phyloP scores from a whole-genome alignment of 208 protist species.

The Leishmania gerbilli region DNA sequence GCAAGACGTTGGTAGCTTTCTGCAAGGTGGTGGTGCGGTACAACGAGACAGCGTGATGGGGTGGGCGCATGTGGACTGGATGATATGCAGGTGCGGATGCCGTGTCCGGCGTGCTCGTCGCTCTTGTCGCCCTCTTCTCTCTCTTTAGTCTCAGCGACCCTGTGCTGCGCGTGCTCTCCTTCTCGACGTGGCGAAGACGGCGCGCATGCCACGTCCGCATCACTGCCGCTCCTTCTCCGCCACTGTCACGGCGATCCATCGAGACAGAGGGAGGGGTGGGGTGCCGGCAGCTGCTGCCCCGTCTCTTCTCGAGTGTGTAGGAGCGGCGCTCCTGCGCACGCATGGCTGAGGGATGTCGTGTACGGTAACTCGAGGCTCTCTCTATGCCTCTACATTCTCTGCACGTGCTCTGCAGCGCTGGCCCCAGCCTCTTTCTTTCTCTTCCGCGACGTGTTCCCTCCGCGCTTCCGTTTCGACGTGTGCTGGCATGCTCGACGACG shows the following conservation, averaged over 20 bases:
- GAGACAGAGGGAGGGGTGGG: neutral
- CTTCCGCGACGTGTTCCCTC: neutral
- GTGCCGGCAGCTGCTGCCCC: neutral
- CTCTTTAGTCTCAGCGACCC: neutral
- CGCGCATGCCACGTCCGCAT: neutral
- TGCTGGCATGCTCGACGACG: neutral
- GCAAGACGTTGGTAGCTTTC: conserved; percentile 42
- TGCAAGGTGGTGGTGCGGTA: conserved; percentile 42
- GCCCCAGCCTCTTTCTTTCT: neutral
- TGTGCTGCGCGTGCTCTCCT: neutral
- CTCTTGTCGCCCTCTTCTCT: neutral
- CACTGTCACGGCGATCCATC: neutral
- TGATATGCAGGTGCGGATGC: neutral
- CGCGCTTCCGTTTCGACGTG: neutral
- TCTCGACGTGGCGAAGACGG: neutral
- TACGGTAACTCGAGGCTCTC: neutral
- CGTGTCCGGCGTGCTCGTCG: neutral
- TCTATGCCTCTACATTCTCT: neutral
- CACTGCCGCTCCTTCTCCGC: neutral
- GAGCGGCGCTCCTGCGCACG: neutral
- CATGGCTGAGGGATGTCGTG: neutral
- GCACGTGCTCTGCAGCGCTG: neutral
- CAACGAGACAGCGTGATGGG: neutral
- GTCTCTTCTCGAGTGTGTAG: neutral
- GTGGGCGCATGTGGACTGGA: neutral